A percentile compares a stretch with the other conserved stretches of the same genome.
phyloP scores from a whole-genome alignment of 2,329 filamentous ascomycete species.

The Fusarium luffae region DNA sequence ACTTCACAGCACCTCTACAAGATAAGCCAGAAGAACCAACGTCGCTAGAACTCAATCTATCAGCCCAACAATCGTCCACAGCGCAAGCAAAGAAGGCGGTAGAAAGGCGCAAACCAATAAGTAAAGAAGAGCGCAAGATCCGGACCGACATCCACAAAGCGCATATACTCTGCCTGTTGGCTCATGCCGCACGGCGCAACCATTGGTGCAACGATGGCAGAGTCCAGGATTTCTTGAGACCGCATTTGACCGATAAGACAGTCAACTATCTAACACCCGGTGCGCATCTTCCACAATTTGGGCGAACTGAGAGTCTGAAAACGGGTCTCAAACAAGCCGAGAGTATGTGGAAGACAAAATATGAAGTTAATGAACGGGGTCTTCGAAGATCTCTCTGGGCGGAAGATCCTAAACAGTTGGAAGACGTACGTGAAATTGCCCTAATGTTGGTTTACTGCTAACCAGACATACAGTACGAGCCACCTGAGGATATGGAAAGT shows the following conservation, averaged over 20 bases:
- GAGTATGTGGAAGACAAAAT: constrained; percentile 75
- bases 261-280: constrained; percentile 76
- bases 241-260: constrained; percentile 73
- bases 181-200: constrained; percentile 82
- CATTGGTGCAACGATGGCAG: constrained; percentile 85
- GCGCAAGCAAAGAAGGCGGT: constrained; percentile 46
- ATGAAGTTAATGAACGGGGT: constrained; percentile 76
- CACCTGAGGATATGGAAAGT: constrained; percentile 72
- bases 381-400: constrained; percentile 80
- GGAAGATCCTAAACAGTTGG: constrained; percentile 70
- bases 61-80: constrained; percentile 55
- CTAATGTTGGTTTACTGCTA: constrained; percentile 19
- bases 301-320: constrained; percentile 79
- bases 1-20: constrained; percentile 51
- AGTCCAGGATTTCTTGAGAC: constrained; percentile 73
- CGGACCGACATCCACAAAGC: constrained; percentile 85
- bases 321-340: constrained; percentile 79
- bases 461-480: constrained; percentile 59
- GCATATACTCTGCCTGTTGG: constrained; percentile 84
- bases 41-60: constrained; percentile 64
- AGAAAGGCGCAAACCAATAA: constrained; percentile 64
- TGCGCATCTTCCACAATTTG: constrained; percentile 76
- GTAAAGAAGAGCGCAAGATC: constrained; percentile 62
- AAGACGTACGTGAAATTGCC: constrained; percentile 59
- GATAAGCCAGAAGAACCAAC: constrained; percentile 45